Percentiles rank a stretch among this genome's conserved stretches.
Conservation (phyloP, 805 yeast species). For the Candida easanensis region DNA sequence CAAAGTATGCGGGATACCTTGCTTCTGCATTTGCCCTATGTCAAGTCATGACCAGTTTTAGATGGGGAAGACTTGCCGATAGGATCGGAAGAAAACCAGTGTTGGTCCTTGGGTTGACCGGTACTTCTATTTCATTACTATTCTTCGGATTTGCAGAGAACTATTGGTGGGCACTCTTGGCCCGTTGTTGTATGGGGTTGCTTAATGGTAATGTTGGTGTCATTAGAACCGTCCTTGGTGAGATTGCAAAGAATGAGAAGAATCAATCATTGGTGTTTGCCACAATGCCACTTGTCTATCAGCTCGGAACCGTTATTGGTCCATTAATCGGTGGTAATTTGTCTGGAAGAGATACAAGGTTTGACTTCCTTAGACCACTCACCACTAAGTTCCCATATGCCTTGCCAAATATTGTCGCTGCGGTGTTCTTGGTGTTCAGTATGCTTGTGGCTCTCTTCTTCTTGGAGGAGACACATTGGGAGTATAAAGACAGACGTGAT, state of each 20-base stretch:
- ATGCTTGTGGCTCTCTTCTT: slow-evolving; percentile 14
- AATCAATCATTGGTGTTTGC: slow-evolving; percentile 21
- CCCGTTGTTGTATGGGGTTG: slow-evolving; percentile 19
- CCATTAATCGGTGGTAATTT: slow-evolving; percentile 20
- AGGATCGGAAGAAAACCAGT: slow-evolving; percentile 19
- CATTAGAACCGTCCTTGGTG: slow-evolving; percentile 18
- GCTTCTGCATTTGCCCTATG: slow-evolving; percentile 17
- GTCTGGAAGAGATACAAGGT: slow-evolving; percentile 14
- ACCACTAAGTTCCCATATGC: slow-evolving; percentile 15
- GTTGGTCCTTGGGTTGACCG: slow-evolving; percentile 15
- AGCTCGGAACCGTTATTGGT: slow-evolving; percentile 17
- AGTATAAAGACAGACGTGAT: slow-evolving; percentile 17
- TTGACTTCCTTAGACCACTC: slow-evolving; percentile 10
- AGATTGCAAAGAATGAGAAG: slow-evolving; percentile 16
- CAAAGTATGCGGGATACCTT: slow-evolving; percentile 19
- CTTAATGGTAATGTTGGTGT: slow-evolving; percentile 20
- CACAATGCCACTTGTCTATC: slow-evolving; percentile 19
- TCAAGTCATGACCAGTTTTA: slow-evolving; percentile 17
- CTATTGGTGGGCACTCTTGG: slow-evolving; percentile 17
- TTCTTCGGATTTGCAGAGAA: slow-evolving; percentile 18
- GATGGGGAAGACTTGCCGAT: slow-evolving; percentile 20
- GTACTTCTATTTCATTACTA: slow-evolving; percentile 12
- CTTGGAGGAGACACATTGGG: slow-evolving; percentile 20
- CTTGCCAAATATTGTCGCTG: slow-evolving; percentile 16
- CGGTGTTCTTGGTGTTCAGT: slow-evolving; percentile 6